A percentile compares a stretch with the other conserved stretches of the same genome.
These are phyloP conservation scores for Rhodamnia rubescens DNA, from an alignment of 345 rosid species.

Conservation along the genomic window DNA sequence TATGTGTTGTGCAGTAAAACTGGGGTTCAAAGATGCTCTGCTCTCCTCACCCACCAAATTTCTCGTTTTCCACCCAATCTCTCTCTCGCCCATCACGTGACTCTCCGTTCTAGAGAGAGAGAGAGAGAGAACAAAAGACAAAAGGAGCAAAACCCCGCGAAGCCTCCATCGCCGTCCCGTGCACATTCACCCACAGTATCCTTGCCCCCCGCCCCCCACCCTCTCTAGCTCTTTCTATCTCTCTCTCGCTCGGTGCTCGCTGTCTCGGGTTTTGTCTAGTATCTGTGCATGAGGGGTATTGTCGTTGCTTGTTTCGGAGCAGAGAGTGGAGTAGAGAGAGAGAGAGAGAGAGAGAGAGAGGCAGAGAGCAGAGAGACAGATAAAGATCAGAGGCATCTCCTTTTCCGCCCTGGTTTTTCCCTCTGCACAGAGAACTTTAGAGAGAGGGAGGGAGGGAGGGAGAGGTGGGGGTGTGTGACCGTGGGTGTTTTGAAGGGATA, in stretches of 20 bases:
- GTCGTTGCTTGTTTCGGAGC: background rate
- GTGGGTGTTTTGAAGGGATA: background rate
- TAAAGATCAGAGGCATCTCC: background rate
- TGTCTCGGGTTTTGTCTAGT: background rate
- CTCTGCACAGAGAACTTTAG: background rate
- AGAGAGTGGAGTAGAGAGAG: background rate
- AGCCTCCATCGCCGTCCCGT: background rate
- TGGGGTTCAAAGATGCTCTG: background rate
- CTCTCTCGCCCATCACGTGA: slow-evolving; percentile 53
- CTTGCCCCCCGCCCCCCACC: background rate
- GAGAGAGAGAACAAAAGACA: slow-evolving; percentile 3
- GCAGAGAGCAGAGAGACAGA: slow-evolving; percentile 2
- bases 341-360: background rate
- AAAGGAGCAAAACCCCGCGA: background rate
- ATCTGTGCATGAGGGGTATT: background rate
- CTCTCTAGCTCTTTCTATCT: background rate
- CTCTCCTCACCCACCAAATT: background rate
- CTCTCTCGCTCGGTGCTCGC: background rate
- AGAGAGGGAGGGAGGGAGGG: background rate
- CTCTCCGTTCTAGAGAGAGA: slow-evolving; percentile 11
- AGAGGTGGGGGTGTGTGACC: background rate
- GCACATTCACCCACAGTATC: slow-evolving; percentile 2
- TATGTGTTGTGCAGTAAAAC: background rate
- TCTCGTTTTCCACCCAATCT: slow-evolving; percentile 2
- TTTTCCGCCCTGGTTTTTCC: slow-evolving; percentile 3